A percentile compares a stretch with the other conserved stretches of the same genome.
Conservation (phyloP, 2,329 filamentous ascomycete genomes). For the Aspergillus costaricaensis region DNA sequence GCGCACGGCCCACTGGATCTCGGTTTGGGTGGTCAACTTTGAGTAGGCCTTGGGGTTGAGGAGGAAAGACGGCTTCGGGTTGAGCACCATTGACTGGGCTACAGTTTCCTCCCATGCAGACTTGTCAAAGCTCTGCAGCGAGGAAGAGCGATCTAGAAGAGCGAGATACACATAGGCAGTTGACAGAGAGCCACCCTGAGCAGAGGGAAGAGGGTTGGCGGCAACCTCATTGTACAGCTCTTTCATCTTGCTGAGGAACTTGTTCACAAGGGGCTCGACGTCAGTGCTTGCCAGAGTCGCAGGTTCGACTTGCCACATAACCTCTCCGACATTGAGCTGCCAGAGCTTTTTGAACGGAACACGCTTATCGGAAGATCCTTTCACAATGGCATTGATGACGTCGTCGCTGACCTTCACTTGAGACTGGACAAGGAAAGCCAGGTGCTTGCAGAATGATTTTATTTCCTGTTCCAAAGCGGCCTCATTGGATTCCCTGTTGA, state of each 20-base stretch:
- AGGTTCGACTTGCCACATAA: slow-evolving; percentile 62
- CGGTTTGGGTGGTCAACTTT: slow-evolving; percentile 73
- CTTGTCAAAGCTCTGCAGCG: slow-evolving; percentile 57
- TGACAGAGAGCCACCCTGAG: slow-evolving; percentile 79
- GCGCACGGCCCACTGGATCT: slow-evolving; percentile 74
- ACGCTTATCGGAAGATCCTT: slow-evolving; percentile 85
- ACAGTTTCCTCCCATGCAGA: slow-evolving; percentile 52
- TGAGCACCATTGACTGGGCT: slow-evolving; percentile 66
- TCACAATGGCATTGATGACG: slow-evolving; percentile 70
- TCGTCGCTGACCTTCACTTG: slow-evolving; percentile 64
- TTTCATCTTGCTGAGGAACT: slow-evolving; percentile 52
- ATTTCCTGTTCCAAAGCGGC: slow-evolving; percentile 75
- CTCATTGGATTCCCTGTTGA: slow-evolving; percentile 87
- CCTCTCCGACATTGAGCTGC: slow-evolving; percentile 72
- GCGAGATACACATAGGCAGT: slow-evolving; percentile 74
- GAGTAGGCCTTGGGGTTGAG: slow-evolving; percentile 82
- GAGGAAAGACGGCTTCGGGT: slow-evolving; percentile 85
- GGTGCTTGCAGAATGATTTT: slow-evolving; percentile 66
- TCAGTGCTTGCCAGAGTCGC: slow-evolving; percentile 53
- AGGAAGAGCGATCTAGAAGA: slow-evolving; percentile 58
- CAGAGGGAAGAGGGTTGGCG: slow-evolving; percentile 74
- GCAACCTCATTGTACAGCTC: slow-evolving; percentile 76
- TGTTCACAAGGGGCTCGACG: slow-evolving; percentile 50
- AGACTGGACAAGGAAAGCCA: slow-evolving; percentile 63
- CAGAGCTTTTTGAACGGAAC: slow-evolving; percentile 74